Base-by-base conservation (phyloP, 208 protist species). In the Wallacemonas collosoma region DNA sequence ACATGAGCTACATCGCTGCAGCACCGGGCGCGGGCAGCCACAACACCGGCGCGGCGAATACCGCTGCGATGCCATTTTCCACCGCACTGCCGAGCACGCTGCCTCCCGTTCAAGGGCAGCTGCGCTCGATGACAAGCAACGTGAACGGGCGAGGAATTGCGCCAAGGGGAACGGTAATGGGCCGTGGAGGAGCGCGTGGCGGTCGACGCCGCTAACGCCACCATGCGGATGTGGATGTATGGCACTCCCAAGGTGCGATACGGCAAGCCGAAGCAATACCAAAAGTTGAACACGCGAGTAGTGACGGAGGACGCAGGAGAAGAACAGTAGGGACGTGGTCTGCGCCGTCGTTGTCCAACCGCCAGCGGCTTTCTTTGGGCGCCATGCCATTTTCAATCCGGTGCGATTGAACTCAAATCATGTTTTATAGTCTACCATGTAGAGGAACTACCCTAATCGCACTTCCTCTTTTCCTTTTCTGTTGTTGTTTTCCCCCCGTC, bases 1-100 rank as follows among this genome's bases (percentile, higher is more conserved):
- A 96, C 73, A 72, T 92, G 75, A 82, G 75, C 80, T 85, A 72
- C 39, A 40, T 83, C n/a, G 50, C 56, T 1, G 45, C 38, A 35
- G 36, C 40, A 26, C 26, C 26, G 26, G 26, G 26, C 3, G 73
- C 43, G 11, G 17, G 40, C 6, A 48, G 26, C 68, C 5, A 12
- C 8, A 50, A 50, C 45, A 50, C 6, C 26, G 26, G 26, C 45
- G 45, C 50, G 50, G 2, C 41, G 68, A 72, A 40, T 55, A 39
- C 36, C 55, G 8, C 50, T 9, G 60, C 41, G 6, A 6, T 39
- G 43, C 60, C 60, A 9, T 36, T 65, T 6, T 38, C 15, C 0
- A 41, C 60, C 41, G 41, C 40, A 15, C 60, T 26, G 41, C 60
- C 60, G 8, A 65, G 9, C n/a, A 14, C 36, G 36, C 68, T 72